Evolutionary conservation across 768 basidiomycete species (phyloP).

Genomic region (Filobasidium wieringae): DNA sequence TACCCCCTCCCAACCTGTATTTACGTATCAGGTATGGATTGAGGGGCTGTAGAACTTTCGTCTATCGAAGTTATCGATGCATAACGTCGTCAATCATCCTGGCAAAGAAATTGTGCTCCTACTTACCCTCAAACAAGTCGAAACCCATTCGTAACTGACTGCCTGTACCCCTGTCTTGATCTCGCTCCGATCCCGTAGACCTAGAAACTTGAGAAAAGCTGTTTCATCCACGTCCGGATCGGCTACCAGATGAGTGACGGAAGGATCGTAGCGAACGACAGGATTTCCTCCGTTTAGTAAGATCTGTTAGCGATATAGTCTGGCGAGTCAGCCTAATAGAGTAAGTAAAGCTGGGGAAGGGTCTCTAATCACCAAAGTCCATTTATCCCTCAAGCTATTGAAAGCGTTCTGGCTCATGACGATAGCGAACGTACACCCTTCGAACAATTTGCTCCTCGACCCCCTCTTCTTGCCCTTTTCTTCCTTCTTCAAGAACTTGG

Average conservation of each 20-base stretch:
- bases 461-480: not conserved
- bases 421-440: not conserved
- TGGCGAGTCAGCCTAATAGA: not conserved
- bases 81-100: not conserved
- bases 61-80: too few relatives aligned
- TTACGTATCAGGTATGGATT: not conserved
- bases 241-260: not conserved
- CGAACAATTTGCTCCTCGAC: not conserved
- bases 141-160: conserved; percentile 1
- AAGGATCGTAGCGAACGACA: not conserved
- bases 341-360: not conserved
- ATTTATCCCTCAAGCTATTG: not conserved
- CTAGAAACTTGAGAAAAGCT: not conserved
- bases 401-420: not conserved
- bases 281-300: not conserved
- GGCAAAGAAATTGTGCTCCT: not conserved
- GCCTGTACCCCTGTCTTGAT: not conserved
- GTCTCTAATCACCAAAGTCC: not conserved
- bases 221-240: not conserved
- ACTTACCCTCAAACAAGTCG: not conserved
- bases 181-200: not conserved
- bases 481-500: not conserved
- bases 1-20: not conserved
- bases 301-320: not conserved
- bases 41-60: not conserved